Conservation (phyloP, 73 alveolate species). For the Blepharisma japonicum region DNA sequence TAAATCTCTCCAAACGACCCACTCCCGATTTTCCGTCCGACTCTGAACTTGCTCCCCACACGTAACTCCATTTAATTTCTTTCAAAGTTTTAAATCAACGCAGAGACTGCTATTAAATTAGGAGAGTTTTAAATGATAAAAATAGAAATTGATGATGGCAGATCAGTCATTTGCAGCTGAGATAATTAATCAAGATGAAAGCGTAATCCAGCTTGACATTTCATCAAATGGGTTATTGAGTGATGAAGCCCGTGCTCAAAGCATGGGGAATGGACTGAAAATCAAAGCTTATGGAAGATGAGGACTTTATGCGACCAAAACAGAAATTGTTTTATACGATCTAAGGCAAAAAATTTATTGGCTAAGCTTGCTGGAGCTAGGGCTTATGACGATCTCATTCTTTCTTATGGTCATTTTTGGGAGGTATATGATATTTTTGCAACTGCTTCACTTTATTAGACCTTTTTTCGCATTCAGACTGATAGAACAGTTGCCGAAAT, state of each 20-base stretch:
- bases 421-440: neutral
- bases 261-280: no score
- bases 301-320: constrained; percentile 16
- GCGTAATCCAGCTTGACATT: no score
- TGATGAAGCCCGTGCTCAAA: no score
- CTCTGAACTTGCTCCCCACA: constrained; percentile 65
- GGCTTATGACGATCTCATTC: neutral
- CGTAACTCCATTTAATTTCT: constrained; percentile 3
- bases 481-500: neutral
- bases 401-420: neutral
- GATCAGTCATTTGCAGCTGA: no score
- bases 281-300: neutral
- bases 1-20: constrained; percentile 90
- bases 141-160: no score
- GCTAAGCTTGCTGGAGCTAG: constrained; percentile 13
- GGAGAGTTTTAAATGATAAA: no score
- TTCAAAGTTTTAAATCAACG: no score
- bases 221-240: no score
- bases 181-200: no score
- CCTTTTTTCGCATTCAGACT: constrained; percentile 8
- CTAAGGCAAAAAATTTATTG: neutral
- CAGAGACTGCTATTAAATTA: no score
- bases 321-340: constrained; percentile 21
- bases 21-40: constrained; percentile 60
- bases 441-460: neutral